A percentile compares a stretch with the other conserved stretches of the same genome.
These are phyloP conservation scores for Penicillium fuscoglaucum DNA, from an alignment of 2,329 filamentous ascomycete species.

Conservation along the genomic window DNA sequence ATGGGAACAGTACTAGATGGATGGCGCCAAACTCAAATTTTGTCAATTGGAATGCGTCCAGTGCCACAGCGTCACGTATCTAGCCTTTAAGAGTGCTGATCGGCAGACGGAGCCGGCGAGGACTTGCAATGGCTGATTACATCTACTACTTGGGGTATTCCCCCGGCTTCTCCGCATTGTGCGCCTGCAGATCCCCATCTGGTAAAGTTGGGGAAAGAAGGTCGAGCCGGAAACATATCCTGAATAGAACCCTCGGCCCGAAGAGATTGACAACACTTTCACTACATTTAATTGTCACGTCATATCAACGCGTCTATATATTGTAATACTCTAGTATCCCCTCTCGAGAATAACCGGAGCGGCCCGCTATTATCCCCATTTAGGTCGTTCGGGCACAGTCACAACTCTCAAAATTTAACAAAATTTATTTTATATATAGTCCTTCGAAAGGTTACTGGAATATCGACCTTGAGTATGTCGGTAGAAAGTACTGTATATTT, in stretches of 20 bases:
- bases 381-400: too few relatives aligned
- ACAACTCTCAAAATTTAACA: too few relatives aligned
- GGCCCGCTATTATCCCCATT: not conserved
- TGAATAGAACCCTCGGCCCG: not conserved
- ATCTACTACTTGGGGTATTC: too few relatives aligned
- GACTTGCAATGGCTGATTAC: slow-evolving; percentile 2
- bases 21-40: slow-evolving; percentile 1
- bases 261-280: not conserved
- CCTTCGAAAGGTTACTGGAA: not conserved
- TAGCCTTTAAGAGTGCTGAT: not conserved
- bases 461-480: not conserved
- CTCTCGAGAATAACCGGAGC: not conserved
- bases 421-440: too few relatives aligned
- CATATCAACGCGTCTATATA: not conserved
- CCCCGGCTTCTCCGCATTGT: slow-evolving; percentile 5
- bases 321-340: not conserved
- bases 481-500: not conserved
- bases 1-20: not conserved
- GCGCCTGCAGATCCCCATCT: not conserved
- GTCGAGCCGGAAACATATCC: not conserved
- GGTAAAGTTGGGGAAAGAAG: not conserved
- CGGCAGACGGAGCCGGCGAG: not conserved
- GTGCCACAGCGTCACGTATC: not conserved
- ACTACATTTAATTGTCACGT: not conserved
- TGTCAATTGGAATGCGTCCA: not conserved